These are phyloP conservation scores for Nicotiana knightiana DNA, from an alignment of 257 asterid genomes.

Conservation along the genomic window DNA sequence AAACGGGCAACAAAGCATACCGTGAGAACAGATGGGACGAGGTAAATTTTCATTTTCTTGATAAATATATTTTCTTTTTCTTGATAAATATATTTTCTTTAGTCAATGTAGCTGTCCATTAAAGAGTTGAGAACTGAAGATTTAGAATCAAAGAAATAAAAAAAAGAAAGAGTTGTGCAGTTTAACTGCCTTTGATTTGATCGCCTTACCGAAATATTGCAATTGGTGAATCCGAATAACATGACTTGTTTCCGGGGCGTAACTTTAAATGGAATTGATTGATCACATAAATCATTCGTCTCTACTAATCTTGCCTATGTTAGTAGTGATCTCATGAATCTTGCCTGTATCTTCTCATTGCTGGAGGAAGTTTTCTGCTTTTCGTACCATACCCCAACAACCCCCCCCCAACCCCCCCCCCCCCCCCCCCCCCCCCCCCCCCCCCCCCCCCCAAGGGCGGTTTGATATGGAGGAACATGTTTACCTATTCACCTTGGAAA, in stretches of 20 bases:
- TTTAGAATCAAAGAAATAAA: background rate
- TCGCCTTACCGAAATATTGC: background rate
- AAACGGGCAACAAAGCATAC: slow-evolving; percentile 59
- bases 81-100: background rate
- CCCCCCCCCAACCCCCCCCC: background rate
- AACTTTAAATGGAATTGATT: background rate
- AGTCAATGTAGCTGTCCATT: background rate
- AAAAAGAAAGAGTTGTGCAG: background rate
- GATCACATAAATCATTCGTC: background rate
- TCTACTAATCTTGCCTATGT: background rate
- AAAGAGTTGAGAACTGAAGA: background rate
- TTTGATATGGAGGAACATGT: background rate
- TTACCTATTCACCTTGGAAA: background rate
- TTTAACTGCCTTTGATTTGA: background rate
- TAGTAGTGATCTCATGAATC: background rate
- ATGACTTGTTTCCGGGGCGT: background rate
- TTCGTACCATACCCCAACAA: background rate
- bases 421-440: background rate
- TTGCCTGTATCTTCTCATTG: background rate
- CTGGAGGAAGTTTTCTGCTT: background rate
- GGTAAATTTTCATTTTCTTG: slow-evolving; percentile 29
- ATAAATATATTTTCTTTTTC: background rate
- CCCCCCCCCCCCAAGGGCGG: background rate
- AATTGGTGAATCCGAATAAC: background rate
- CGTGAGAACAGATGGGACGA: slow-evolving; percentile 62